phyloP scores from a whole-genome alignment of 345 rosid species.

The Cardamine occulta region DNA sequence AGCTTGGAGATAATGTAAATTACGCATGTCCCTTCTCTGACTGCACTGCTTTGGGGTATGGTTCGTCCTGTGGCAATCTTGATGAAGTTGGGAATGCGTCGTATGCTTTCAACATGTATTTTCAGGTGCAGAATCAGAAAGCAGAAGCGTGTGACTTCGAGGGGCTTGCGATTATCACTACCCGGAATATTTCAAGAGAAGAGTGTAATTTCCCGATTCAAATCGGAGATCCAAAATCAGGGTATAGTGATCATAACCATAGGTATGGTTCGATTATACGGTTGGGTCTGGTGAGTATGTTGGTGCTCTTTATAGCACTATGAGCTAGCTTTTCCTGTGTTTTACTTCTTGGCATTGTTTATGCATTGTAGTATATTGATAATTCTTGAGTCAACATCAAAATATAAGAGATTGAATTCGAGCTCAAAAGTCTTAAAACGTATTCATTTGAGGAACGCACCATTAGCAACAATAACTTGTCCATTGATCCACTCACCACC shows the following conservation, averaged over 20 bases:
- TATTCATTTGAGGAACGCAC: constrained; percentile 49
- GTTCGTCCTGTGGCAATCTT: constrained; percentile 65
- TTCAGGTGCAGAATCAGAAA: constrained; percentile 65
- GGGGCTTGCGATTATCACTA: constrained; percentile 56
- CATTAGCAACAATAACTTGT: constrained; percentile 52
- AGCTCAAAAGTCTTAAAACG: not conserved
- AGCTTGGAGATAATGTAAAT: constrained; percentile 64
- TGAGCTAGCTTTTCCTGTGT: constrained; percentile 17
- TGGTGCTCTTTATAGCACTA: constrained; percentile 26
- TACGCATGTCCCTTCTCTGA: constrained; percentile 70
- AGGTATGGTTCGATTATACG: not conserved
- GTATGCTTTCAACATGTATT: constrained; percentile 74
- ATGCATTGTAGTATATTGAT: constrained; percentile 15
- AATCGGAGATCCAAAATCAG: constrained; percentile 49
- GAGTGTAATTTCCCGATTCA: constrained; percentile 69
- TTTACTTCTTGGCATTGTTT: constrained; percentile 13
- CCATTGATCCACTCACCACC: constrained; percentile 62
- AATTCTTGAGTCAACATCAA: constrained; percentile 16
- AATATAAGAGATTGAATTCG: not conserved
- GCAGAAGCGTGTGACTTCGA: constrained; percentile 67
- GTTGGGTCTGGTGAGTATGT: constrained; percentile 6
- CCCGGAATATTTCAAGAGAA: constrained; percentile 65
- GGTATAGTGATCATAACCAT: constrained; percentile 5
- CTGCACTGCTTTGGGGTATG: constrained; percentile 69
- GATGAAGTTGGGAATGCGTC: constrained; percentile 71